A percentile compares a stretch with the other conserved stretches of the same genome.
Conservation (phyloP, 805 yeast species). For the Zygoascus tannicola region DNA sequence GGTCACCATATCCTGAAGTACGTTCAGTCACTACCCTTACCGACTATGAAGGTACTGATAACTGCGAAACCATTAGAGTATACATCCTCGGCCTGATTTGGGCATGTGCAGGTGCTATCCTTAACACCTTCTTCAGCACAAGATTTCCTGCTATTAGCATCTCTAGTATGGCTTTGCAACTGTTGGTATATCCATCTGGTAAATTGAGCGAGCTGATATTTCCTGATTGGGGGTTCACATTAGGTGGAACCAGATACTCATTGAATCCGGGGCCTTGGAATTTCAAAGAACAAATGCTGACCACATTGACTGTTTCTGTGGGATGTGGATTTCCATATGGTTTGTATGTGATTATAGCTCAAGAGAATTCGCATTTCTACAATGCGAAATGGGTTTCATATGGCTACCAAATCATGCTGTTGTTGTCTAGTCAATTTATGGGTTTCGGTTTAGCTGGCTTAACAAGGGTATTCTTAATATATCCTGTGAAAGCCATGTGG, state of each 20-base stretch:
- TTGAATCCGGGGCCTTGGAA: constrained; percentile 60
- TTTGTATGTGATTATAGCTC: constrained; percentile 17
- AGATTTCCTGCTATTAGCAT: constrained; percentile 44
- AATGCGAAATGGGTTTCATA: constrained; percentile 25
- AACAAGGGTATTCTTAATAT: constrained; percentile 47
- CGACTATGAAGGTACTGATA: constrained; percentile 38
- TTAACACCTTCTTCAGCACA: constrained; percentile 42
- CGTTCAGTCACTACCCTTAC: constrained; percentile 43
- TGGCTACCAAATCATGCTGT: constrained; percentile 39
- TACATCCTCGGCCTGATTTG: constrained; percentile 32
- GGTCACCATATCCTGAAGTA: constrained; percentile 51
- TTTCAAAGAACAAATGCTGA: constrained; percentile 56
- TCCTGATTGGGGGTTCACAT: constrained; percentile 36
- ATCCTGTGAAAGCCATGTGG: constrained; percentile 56
- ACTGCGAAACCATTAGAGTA: constrained; percentile 39
- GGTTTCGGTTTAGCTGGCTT: constrained; percentile 63
- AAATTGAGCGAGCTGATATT: constrained; percentile 17
- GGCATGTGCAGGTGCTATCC: constrained; percentile 24
- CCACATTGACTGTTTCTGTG: constrained; percentile 33
- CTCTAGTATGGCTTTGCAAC: constrained; percentile 43
- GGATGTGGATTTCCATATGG: constrained; percentile 22
- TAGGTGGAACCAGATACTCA: constrained; percentile 33
- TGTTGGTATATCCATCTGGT: constrained; percentile 52
- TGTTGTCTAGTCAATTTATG: constrained; percentile 50
- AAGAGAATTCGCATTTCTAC: constrained; percentile 26